Conservation (phyloP, 2,329 filamentous ascomycete genomes). For the Calonectria hawksworthii region DNA sequence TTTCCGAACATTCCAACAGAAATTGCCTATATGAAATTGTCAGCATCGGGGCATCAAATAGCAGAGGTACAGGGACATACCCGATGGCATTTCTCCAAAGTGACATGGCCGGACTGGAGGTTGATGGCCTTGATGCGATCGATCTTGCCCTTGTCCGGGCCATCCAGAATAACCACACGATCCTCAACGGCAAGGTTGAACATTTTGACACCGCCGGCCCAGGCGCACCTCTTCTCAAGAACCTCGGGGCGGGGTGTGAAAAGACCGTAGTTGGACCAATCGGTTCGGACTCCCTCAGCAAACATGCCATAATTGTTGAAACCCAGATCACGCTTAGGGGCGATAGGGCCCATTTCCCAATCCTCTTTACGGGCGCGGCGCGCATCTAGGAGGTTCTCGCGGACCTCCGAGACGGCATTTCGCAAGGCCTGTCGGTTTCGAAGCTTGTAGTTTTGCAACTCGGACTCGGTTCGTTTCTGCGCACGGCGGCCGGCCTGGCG, state of each 20-base stretch:
- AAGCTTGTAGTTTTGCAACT: slow-evolving; percentile 47
- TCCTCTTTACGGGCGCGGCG: slow-evolving; percentile 76
- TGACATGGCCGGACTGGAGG: slow-evolving; percentile 67
- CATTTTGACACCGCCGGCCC: slow-evolving; percentile 68
- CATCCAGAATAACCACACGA: slow-evolving; percentile 84
- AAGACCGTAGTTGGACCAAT: slow-evolving; percentile 51
- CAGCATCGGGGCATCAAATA: not conserved
- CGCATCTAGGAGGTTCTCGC: slow-evolving; percentile 55
- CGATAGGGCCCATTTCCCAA: slow-evolving; percentile 82
- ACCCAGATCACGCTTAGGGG: slow-evolving; percentile 82
- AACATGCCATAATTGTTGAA: slow-evolving; percentile 72
- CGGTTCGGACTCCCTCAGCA: slow-evolving; percentile 53
- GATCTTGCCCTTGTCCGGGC: slow-evolving; percentile 87
- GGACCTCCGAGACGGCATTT: slow-evolving; percentile 50
- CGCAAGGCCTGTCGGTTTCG: slow-evolving; percentile 50
- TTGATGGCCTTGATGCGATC: slow-evolving; percentile 75
- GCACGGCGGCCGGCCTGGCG: slow-evolving; percentile 69
- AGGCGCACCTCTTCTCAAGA: slow-evolving; percentile 61
- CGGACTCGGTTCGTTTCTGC: slow-evolving; percentile 54
- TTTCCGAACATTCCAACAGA: slow-evolving; percentile 49
- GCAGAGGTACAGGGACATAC: slow-evolving; percentile 60
- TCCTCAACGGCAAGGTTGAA: slow-evolving; percentile 78
- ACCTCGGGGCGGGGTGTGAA: slow-evolving; percentile 51
- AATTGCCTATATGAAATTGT: slow-evolving; percentile 42
- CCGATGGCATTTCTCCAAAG: slow-evolving; percentile 73